These are phyloP conservation scores for Ophiocordyceps sinensis DNA, from an alignment of 2,329 filamentous ascomycete species.

Conservation along the genomic window DNA sequence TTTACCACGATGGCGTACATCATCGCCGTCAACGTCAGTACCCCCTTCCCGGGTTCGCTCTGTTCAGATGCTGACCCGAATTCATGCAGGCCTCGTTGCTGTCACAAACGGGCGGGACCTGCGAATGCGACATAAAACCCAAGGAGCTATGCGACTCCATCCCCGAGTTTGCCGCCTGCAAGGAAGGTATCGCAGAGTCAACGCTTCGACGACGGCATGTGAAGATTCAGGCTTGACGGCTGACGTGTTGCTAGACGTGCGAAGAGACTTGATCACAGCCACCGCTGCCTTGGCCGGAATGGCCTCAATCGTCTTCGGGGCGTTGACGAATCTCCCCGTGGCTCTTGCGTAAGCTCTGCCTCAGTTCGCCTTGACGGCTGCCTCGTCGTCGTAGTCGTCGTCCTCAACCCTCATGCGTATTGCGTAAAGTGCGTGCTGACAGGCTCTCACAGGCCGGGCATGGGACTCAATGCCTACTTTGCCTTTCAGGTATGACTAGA, in stretches of 20 bases:
- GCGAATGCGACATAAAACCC: constrained; percentile 40
- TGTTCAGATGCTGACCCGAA: not conserved
- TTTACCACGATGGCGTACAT: constrained; percentile 78
- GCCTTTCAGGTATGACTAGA: constrained; percentile 35
- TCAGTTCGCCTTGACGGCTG: not conserved
- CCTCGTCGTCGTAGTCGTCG: not conserved
- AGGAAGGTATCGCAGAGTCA: constrained; percentile 23
- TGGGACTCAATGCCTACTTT: constrained; percentile 56
- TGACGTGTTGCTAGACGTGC: constrained; percentile 31
- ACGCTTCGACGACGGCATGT: no score
- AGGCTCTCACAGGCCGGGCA: constrained; percentile 38
- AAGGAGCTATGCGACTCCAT: constrained; percentile 34
- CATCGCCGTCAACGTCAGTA: constrained; percentile 52
- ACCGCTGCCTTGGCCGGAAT: constrained; percentile 70
- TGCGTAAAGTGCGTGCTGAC: not conserved
- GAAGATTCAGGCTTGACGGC: not conserved
- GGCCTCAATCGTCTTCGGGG: constrained; percentile 61
- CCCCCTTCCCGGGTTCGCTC: not conserved
- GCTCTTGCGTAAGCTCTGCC: constrained; percentile 18
- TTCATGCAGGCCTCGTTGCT: constrained; percentile 50
- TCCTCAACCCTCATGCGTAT: not conserved
- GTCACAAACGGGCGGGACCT: constrained; percentile 63
- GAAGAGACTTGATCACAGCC: constrained; percentile 66
- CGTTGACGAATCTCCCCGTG: constrained; percentile 64
- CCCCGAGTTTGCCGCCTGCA: constrained; percentile 27